phyloP scores from a whole-genome alignment of 768 basidiomycete species.

The Psilocybe cubensis region DNA sequence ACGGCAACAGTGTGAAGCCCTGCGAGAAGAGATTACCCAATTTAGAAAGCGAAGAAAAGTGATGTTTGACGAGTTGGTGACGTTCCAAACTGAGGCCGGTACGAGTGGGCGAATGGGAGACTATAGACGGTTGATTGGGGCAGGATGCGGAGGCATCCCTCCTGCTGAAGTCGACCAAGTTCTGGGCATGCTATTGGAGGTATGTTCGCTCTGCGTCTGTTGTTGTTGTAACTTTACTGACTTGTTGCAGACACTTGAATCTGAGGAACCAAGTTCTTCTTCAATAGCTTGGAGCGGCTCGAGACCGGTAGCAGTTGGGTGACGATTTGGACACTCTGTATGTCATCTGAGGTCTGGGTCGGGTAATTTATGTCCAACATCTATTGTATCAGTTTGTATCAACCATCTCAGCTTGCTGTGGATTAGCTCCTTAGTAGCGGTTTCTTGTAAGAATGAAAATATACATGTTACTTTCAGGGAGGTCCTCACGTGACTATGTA shows the following conservation, averaged over 20 bases:
- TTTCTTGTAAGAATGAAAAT: background rate
- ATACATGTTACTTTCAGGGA: background rate
- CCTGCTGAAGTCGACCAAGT: constrained; percentile 89
- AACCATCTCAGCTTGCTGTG: constrained; percentile 9
- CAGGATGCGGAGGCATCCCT: constrained; percentile 87
- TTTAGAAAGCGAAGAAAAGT: constrained; percentile 70
- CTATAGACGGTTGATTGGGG: constrained; percentile 86
- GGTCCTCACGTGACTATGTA: background rate
- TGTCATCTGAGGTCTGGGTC: constrained; percentile 3
- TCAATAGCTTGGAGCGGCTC: constrained; percentile 50
- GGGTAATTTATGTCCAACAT: constrained; percentile 26
- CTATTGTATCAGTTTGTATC: constrained; percentile 26
- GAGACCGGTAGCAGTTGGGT: constrained; percentile 36
- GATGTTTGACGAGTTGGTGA: constrained; percentile 76
- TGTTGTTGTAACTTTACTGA: background rate
- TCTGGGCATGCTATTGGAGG: constrained; percentile 84
- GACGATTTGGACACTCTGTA: constrained; percentile 4
- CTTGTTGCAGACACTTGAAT: constrained; percentile 69
- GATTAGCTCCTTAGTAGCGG: background rate
- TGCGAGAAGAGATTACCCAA: constrained; percentile 68
- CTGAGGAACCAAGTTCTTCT: constrained; percentile 75
- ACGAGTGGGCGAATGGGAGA: constrained; percentile 89
- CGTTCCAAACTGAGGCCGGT: constrained; percentile 87
- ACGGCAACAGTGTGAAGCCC: constrained; percentile 55
- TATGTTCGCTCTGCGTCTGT: constrained; percentile 24